Conservation (phyloP, 2,329 filamentous ascomycete species). For the Colletotrichum trifolii region DNA sequence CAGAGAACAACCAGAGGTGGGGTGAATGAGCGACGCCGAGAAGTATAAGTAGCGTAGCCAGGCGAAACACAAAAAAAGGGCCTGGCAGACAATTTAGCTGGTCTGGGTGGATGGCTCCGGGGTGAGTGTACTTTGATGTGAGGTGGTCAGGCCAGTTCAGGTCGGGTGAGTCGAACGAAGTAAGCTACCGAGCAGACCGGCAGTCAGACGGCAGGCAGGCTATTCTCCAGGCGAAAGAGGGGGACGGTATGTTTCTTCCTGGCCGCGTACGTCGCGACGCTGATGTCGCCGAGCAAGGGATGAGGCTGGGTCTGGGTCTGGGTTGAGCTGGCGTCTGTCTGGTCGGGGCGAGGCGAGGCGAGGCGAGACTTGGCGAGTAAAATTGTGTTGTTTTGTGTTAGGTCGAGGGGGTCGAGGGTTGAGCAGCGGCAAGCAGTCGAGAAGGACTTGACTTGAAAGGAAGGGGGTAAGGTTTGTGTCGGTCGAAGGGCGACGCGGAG, state of each 20-base stretch:
- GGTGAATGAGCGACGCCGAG: slow-evolving; percentile 12
- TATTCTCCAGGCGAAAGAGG: slow-evolving; percentile 8
- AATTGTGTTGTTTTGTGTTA: too few relatives aligned
- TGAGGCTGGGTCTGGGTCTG: neutral
- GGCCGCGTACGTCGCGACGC: slow-evolving; percentile 21
- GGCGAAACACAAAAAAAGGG: neutral
- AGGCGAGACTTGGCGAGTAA: neutral
- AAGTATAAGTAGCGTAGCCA: slow-evolving; percentile 18
- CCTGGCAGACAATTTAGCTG: too few relatives aligned
- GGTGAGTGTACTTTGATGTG: neutral
- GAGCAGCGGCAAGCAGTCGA: neutral
- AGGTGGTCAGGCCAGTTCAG: neutral
- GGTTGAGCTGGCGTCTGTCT: neutral
- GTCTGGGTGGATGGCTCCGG: neutral
- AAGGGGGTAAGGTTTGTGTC: slow-evolving; percentile 12
- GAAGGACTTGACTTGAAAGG: neutral
- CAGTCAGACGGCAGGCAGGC: neutral
- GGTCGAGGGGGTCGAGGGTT: slow-evolving; percentile 7
- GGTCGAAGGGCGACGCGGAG: slow-evolving; percentile 13
- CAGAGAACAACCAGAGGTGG: neutral
- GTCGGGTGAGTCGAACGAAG: neutral
- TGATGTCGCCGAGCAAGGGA: slow-evolving; percentile 33
- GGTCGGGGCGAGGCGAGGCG: neutral
- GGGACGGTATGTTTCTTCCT: slow-evolving; percentile 8
- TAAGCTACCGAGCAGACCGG: neutral